A percentile compares a stretch with the other conserved stretches of the same genome.
Conservation (phyloP, 257 asterid species). For the Fraxinus pennsylvanica region DNA sequence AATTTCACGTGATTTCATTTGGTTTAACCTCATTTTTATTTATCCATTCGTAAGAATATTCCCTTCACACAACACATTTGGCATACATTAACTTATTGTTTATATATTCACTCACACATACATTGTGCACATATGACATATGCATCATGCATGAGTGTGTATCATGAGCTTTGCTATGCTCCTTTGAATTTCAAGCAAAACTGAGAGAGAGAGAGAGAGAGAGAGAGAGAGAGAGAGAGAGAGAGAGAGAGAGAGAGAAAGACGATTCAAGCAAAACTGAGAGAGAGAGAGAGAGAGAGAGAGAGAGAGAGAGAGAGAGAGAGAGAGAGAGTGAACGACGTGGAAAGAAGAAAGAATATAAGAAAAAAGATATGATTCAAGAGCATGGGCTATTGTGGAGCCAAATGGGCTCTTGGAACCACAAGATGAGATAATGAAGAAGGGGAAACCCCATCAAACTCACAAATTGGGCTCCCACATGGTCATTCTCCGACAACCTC, state of each 20-base stretch:
- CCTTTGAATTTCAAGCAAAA: too few relatives aligned
- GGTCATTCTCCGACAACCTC: slow-evolving; percentile 33
- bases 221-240: background rate
- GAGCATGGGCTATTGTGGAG: slow-evolving; percentile 60
- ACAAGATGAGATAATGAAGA: slow-evolving; percentile 37
- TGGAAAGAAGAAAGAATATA: slow-evolving; percentile 49
- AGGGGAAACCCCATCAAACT: slow-evolving; percentile 19
- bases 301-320: background rate
- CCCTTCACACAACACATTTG: too few relatives aligned
- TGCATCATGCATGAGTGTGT: too few relatives aligned
- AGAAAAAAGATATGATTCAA: slow-evolving; percentile 67
- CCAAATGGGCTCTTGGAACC: slow-evolving; percentile 56
- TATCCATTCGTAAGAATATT: too few relatives aligned
- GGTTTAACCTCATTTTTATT: background rate
- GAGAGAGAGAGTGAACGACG: slow-evolving; percentile 60
- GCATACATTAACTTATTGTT: too few relatives aligned
- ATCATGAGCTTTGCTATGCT: too few relatives aligned
- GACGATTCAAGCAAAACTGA: background rate
- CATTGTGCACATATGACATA: too few relatives aligned
- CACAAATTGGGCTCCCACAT: slow-evolving; percentile 27
- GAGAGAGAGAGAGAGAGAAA: slow-evolving; percentile 41
- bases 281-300: slow-evolving; percentile 1
- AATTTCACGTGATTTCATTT: slow-evolving; percentile 50
- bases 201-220: background rate
- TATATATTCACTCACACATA: too few relatives aligned